A percentile compares a stretch with the other conserved stretches of the same genome.
Evolutionary conservation across 768 basidiomycete genomes (phyloP).

Genomic region (Mycena latifolia): DNA sequence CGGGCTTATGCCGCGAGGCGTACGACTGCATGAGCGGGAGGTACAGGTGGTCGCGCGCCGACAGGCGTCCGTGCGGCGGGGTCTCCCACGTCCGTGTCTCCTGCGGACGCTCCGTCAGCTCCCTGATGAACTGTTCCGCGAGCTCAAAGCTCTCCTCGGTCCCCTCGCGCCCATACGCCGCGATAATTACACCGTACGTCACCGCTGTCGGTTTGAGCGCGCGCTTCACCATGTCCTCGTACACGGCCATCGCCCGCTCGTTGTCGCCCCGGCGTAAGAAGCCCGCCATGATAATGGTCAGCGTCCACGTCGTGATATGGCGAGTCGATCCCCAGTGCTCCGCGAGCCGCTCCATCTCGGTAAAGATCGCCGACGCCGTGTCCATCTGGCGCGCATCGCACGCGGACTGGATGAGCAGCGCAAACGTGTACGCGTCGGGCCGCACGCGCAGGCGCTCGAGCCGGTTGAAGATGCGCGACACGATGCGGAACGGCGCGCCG

Average conservation of each 20-base stretch:
- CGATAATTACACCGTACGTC: slow-evolving; percentile 77
- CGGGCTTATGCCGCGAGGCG: slow-evolving; percentile 53
- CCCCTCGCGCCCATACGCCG: slow-evolving; percentile 65
- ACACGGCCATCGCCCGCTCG: slow-evolving; percentile 69
- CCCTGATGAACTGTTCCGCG: slow-evolving; percentile 75
- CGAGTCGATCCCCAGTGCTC: slow-evolving; percentile 52
- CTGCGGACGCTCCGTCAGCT: slow-evolving; percentile 55
- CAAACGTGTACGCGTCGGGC: slow-evolving; percentile 76
- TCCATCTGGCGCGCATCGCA: slow-evolving; percentile 78
- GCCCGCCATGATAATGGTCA: slow-evolving; percentile 83
- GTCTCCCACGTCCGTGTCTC: slow-evolving; percentile 54
- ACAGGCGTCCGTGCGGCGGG: slow-evolving; percentile 51
- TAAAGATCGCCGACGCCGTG: slow-evolving; percentile 74
- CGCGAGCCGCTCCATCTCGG: slow-evolving; percentile 70
- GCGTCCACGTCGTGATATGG: slow-evolving; percentile 66
- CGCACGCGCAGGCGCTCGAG: slow-evolving; percentile 62
- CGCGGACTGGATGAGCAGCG: slow-evolving; percentile 83
- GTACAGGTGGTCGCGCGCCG: slow-evolving; percentile 67
- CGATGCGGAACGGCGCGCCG: slow-evolving; percentile 79
- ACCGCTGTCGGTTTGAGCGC: slow-evolving; percentile 76
- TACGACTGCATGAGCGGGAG: slow-evolving; percentile 72
- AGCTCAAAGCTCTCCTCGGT: slow-evolving; percentile 63
- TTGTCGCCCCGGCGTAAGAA: slow-evolving; percentile 70
- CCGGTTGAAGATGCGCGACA: slow-evolving; percentile 71
- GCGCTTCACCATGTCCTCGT: slow-evolving; percentile 76